A percentile compares a stretch with the other conserved stretches of the same genome.
Evolutionary conservation across 768 basidiomycete genomes (phyloP).

Genomic region (Flagelloscypha sp.): DNA sequence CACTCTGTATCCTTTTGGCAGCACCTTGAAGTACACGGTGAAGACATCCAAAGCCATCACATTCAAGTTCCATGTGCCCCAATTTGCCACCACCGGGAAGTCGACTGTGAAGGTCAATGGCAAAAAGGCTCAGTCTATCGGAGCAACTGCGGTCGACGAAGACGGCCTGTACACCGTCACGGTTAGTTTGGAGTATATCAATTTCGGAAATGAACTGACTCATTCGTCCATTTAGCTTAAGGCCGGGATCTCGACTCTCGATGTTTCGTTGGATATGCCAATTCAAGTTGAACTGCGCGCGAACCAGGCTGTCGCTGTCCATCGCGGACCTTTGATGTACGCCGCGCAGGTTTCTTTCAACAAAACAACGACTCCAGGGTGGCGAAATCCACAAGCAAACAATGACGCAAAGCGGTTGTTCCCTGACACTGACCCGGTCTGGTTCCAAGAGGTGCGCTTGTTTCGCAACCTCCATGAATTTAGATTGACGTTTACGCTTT

Average conservation of each 20-base stretch:
- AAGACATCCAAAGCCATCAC: slow-evolving; percentile 23
- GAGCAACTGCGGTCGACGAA: slow-evolving; percentile 16
- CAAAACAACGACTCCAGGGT: slow-evolving; percentile 18
- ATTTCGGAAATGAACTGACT: too few relatives aligned
- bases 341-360: slow-evolving; percentile 4
- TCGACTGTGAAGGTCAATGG: slow-evolving; percentile 28
- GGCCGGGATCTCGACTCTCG: slow-evolving; percentile 19
- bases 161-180: slow-evolving; percentile 27
- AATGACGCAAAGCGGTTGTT: slow-evolving; percentile 21
- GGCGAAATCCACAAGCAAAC: slow-evolving; percentile 30
- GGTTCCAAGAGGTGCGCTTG: not conserved
- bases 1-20: slow-evolving; percentile 32
- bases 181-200: slow-evolving; percentile 14
- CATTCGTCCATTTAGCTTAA: slow-evolving; percentile 7
- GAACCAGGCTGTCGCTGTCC: slow-evolving; percentile 8
- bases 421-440: not conserved
- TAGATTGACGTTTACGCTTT: not conserved
- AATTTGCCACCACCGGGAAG: slow-evolving; percentile 26
- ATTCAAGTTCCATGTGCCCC: slow-evolving; percentile 30
- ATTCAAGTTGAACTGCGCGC: slow-evolving; percentile 4
- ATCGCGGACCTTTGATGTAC: slow-evolving; percentile 10
- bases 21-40: slow-evolving; percentile 28
- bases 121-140: too few relatives aligned
- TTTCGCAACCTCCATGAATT: too few relatives aligned
- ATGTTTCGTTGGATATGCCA: slow-evolving; percentile 8